These are phyloP conservation scores for Amorphotheca resinae DNA, from an alignment of 495 filamentous ascomycete genomes.

Conservation along the genomic window DNA sequence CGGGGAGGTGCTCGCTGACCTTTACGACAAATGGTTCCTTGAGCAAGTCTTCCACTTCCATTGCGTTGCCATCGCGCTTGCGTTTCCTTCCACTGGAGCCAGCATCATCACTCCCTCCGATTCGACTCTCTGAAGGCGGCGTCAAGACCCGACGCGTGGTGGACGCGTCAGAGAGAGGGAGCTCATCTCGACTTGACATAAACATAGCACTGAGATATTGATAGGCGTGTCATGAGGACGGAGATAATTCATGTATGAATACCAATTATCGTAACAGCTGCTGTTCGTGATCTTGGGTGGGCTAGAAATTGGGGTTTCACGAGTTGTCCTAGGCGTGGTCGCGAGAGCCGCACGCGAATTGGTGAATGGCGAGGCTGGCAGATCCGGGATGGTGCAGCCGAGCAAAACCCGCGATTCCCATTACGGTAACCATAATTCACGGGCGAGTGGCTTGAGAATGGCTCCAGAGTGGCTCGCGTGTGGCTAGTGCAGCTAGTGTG, in stretches of 20 bases:
- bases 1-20: conserved; percentile 20
- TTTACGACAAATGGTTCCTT: conserved; percentile 34
- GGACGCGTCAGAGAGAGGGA: conserved; percentile 15
- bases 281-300: background rate
- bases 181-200: conserved; percentile 18
- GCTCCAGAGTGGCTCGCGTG: too few relatives aligned
- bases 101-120: conserved; percentile 14
- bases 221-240: conserved; percentile 13
- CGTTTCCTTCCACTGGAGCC: conserved; percentile 11
- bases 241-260: conserved; percentile 4
- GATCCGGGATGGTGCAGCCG: too few relatives aligned
- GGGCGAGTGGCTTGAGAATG: too few relatives aligned
- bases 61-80: conserved; percentile 22
- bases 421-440: too few relatives aligned
- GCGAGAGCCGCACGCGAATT: too few relatives aligned
- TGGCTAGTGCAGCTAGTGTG: too few relatives aligned
- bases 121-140: conserved; percentile 22
- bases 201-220: conserved; percentile 21
- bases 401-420: too few relatives aligned
- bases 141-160: conserved; percentile 20
- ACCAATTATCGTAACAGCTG: background rate
- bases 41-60: conserved; percentile 38
- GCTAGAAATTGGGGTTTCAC: background rate
- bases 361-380: too few relatives aligned
- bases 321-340: too few relatives aligned